These are phyloP conservation scores for Calonectria honghensis DNA, from an alignment of 2,329 filamentous ascomycete species.

Conservation along the genomic window DNA sequence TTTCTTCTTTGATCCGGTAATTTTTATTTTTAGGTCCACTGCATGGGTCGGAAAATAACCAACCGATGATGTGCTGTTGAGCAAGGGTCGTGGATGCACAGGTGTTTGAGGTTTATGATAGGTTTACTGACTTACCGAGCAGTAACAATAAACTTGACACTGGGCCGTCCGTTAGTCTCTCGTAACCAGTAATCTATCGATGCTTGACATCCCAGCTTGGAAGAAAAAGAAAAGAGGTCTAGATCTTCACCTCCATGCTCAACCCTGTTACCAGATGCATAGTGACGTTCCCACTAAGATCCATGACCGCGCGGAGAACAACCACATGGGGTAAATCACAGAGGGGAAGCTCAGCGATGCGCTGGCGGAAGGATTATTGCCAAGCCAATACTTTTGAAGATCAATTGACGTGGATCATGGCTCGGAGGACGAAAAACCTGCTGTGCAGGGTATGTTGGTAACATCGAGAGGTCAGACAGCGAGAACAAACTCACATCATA, in stretches of 20 bases:
- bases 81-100: slow-evolving; percentile 37
- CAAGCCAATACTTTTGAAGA: slow-evolving; percentile 33
- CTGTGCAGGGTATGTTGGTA: slow-evolving; percentile 29
- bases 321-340: slow-evolving; percentile 25
- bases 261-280: slow-evolving; percentile 13
- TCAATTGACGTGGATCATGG: slow-evolving; percentile 25
- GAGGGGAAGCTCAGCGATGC: slow-evolving; percentile 17
- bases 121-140: slow-evolving; percentile 25
- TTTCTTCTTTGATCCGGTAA: slow-evolving; percentile 10
- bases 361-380: slow-evolving; percentile 38
- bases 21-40: slow-evolving; percentile 20
- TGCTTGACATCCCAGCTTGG: not conserved
- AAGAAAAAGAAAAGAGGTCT: slow-evolving; percentile 8
- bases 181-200: not conserved
- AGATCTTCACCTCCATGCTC: not conserved
- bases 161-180: not conserved
- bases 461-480: slow-evolving; percentile 16
- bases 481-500: slow-evolving; percentile 25
- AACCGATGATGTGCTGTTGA: slow-evolving; percentile 30
- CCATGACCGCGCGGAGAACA: slow-evolving; percentile 1
- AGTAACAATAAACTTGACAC: slow-evolving; percentile 36
- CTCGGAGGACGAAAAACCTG: slow-evolving; percentile 30
- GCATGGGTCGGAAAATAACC: slow-evolving; percentile 40
- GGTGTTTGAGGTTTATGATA: slow-evolving; percentile 31
- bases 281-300: slow-evolving; percentile 30